Conservation (phyloP, 1,284 basidiomycete genomes). For the Rhodofomes roseus region DNA sequence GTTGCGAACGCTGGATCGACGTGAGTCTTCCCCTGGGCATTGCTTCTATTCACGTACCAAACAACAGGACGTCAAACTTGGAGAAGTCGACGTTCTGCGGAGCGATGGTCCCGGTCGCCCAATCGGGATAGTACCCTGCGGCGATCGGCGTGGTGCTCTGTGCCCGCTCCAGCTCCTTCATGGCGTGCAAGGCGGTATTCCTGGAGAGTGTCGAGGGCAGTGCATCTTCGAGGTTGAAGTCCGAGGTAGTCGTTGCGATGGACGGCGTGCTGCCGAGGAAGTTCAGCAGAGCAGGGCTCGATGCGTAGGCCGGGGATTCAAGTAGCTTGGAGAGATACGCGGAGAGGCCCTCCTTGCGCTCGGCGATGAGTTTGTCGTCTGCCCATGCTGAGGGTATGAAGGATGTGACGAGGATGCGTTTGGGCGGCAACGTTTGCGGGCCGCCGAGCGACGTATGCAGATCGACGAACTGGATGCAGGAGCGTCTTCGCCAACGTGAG, state of each 20-base stretch:
- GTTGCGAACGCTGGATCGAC: constrained; percentile 59
- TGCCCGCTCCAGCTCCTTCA: neutral
- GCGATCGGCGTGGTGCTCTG: constrained; percentile 23
- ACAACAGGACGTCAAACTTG: constrained; percentile 72
- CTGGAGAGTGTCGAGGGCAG: constrained; percentile 43
- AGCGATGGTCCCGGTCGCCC: constrained; percentile 52
- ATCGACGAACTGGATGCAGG: constrained; percentile 37
- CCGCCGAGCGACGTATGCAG: constrained; percentile 36
- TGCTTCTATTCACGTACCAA: constrained; percentile 38
- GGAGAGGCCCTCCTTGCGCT: constrained; percentile 46
- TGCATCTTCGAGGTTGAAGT: constrained; percentile 39
- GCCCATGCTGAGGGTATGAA: constrained; percentile 52
- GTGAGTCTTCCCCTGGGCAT: neutral
- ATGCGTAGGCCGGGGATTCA: constrained; percentile 29
- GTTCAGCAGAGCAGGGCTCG: constrained; percentile 29
- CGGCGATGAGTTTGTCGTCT: constrained; percentile 47
- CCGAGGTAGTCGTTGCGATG: constrained; percentile 14
- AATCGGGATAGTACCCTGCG: constrained; percentile 66
- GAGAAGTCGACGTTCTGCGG: constrained; percentile 67
- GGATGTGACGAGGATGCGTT: constrained; percentile 42
- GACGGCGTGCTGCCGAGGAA: constrained; percentile 34
- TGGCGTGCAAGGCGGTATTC: constrained; percentile 29
- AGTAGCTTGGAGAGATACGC: constrained; percentile 40
- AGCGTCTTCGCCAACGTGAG: neutral
- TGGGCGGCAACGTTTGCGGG: constrained; percentile 43